Percentiles rank a stretch among this genome's conserved stretches.
Evolutionary conservation across 208 protist species (phyloP).

Genomic region (Trypanosoma platydactyli): DNA sequence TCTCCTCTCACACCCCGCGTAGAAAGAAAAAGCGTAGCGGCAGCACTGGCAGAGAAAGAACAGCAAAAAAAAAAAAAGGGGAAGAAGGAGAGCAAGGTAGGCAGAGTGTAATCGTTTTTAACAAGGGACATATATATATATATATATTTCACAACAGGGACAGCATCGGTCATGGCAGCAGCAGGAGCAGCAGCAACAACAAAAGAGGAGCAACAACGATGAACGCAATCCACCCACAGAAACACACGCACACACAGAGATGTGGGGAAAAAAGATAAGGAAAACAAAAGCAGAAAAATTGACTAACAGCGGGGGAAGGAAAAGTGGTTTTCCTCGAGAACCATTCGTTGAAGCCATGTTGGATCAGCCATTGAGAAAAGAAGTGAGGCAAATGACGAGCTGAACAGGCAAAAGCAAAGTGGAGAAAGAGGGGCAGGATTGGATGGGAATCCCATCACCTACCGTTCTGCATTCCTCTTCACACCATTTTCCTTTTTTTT

Average conservation of each 20-base stretch:
- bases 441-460: no score
- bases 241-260: constrained; percentile 19
- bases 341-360: no score
- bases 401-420: no score
- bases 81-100: neutral
- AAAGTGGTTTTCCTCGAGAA: neutral
- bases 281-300: constrained; percentile 12
- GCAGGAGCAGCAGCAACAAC: constrained; percentile 15
- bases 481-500: no score
- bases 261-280: constrained; percentile 3
- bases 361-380: no score
- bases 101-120: neutral
- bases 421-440: no score
- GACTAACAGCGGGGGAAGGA: neutral
- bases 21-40: no score
- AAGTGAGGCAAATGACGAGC: no score
- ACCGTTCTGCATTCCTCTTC: no score
- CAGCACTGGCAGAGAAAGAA: neutral
- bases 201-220: constrained; percentile 4
- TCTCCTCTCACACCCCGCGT: no score
- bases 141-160: constrained; percentile 1
- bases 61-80: neutral
- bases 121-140: constrained; percentile 17
- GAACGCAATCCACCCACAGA: no score
- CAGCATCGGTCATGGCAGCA: neutral